Evolutionary conservation across 306 rosid species (phyloP).

Genomic region (Carpinus fangiana): DNA sequence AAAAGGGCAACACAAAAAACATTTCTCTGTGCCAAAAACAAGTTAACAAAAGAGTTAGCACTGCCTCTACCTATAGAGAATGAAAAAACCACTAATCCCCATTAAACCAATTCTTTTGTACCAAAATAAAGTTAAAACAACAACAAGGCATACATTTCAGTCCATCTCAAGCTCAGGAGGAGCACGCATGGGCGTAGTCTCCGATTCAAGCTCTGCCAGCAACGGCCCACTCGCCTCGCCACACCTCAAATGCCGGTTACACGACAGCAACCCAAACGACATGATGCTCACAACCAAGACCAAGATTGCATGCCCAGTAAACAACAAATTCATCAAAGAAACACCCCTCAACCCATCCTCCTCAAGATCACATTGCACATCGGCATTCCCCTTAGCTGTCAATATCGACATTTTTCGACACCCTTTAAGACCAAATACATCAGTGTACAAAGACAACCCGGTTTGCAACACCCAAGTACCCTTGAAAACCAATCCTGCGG

Average conservation of each 20-base stretch:
- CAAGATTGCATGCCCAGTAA: conserved; percentile 60
- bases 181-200: conserved; percentile 31
- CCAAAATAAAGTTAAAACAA: conserved; percentile 17
- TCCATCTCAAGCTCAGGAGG: conserved; percentile 56
- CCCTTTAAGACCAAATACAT: conserved; percentile 68
- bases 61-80: conserved; percentile 26
- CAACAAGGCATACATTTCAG: conserved; percentile 36
- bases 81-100: conserved; percentile 18
- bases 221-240: conserved; percentile 59
- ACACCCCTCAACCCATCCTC: conserved; percentile 70
- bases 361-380: conserved; percentile 69
- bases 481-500: conserved; percentile 67
- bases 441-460: conserved; percentile 71
- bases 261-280: conserved; percentile 46
- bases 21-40: conserved; percentile 15
- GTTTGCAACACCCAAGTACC: conserved; percentile 82
- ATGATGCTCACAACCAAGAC: conserved; percentile 58
- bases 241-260: conserved; percentile 37
- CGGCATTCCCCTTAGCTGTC: conserved; percentile 34
- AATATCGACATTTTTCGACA: conserved; percentile 50
- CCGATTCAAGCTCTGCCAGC: conserved; percentile 49
- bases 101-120: conserved; percentile 23
- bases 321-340: conserved; percentile 67
- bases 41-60: conserved; percentile 11
- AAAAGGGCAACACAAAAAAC: conserved; percentile 21